A percentile compares a stretch with the other conserved stretches of the same genome.
Evolutionary conservation across 2,329 filamentous ascomycete species (phyloP).

Genomic region (Fusarium proliferatum): DNA sequence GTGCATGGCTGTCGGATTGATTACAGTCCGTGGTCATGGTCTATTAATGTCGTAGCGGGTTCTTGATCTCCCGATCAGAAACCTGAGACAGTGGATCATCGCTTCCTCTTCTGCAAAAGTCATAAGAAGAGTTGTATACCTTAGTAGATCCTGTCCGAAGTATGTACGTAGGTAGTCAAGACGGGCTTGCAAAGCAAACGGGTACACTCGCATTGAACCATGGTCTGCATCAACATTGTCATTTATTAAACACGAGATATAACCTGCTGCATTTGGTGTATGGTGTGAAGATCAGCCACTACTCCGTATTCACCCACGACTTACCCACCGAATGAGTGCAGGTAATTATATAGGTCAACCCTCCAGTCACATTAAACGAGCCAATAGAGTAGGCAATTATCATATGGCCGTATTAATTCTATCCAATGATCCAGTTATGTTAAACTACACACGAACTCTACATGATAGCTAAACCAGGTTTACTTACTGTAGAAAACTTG

Average conservation of each 20-base stretch:
- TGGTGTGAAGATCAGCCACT: slow-evolving; percentile 41
- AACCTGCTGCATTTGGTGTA: slow-evolving; percentile 36
- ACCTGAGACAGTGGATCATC: slow-evolving; percentile 43
- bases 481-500: background rate
- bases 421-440: slow-evolving; percentile 21
- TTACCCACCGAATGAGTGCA: slow-evolving; percentile 31
- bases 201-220: slow-evolving; percentile 8
- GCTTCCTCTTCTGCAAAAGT: slow-evolving; percentile 11
- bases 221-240: slow-evolving; percentile 7
- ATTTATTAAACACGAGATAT: slow-evolving; percentile 10
- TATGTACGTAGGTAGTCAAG: slow-evolving; percentile 7
- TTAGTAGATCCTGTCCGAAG: slow-evolving; percentile 17
- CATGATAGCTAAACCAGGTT: slow-evolving; percentile 14
- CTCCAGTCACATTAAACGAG: background rate
- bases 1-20: slow-evolving; percentile 8
- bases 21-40: background rate
- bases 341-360: slow-evolving; percentile 6
- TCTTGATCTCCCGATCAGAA: slow-evolving; percentile 30
- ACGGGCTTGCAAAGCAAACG: background rate
- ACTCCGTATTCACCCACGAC: slow-evolving; percentile 3
- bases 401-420: slow-evolving; percentile 1
- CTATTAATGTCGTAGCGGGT: slow-evolving; percentile 8
- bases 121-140: background rate
- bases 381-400: slow-evolving; percentile 24
- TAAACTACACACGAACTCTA: slow-evolving; percentile 12